Conservation (phyloP, 306 rosid species). For the Castanospermum australe region DNA sequence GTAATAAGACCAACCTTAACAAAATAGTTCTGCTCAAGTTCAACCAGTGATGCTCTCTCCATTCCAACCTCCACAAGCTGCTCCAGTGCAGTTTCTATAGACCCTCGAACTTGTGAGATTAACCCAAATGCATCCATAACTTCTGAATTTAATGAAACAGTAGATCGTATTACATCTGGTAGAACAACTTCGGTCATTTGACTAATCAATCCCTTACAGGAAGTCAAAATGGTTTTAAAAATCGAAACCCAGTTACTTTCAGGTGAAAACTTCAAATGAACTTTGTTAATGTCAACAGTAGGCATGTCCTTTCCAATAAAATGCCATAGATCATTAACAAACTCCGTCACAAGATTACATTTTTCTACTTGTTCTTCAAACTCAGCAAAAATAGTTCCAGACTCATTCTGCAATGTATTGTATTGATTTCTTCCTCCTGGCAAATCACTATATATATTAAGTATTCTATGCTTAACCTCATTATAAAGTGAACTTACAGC, state of each 20-base stretch:
- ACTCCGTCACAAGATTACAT: slow-evolving; percentile 73
- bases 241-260: slow-evolving; percentile 76
- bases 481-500: slow-evolving; percentile 61
- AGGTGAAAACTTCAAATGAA: slow-evolving; percentile 40
- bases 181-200: slow-evolving; percentile 86
- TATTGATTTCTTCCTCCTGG: slow-evolving; percentile 47
- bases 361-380: slow-evolving; percentile 90
- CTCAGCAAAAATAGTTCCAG: slow-evolving; percentile 58
- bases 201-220: slow-evolving; percentile 65
- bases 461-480: slow-evolving; percentile 56
- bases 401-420: slow-evolving; percentile 44
- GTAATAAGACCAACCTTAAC: slow-evolving; percentile 82
- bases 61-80: slow-evolving; percentile 81
- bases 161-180: slow-evolving; percentile 73
- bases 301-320: slow-evolving; percentile 51
- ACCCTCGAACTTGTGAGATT: slow-evolving; percentile 86
- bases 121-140: slow-evolving; percentile 92
- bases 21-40: slow-evolving; percentile 86
- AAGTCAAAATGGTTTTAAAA: slow-evolving; percentile 61
- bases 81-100: slow-evolving; percentile 79
- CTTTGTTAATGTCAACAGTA: slow-evolving; percentile 41
- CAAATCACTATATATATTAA: slow-evolving; percentile 42
- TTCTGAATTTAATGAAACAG: slow-evolving; percentile 79
- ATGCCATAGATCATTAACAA: slow-evolving; percentile 58
- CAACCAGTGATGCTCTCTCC: slow-evolving; percentile 76